phyloP scores from a whole-genome alignment of 371 early-diverging fungal species.

The Conidiobolus incongruus region DNA sequence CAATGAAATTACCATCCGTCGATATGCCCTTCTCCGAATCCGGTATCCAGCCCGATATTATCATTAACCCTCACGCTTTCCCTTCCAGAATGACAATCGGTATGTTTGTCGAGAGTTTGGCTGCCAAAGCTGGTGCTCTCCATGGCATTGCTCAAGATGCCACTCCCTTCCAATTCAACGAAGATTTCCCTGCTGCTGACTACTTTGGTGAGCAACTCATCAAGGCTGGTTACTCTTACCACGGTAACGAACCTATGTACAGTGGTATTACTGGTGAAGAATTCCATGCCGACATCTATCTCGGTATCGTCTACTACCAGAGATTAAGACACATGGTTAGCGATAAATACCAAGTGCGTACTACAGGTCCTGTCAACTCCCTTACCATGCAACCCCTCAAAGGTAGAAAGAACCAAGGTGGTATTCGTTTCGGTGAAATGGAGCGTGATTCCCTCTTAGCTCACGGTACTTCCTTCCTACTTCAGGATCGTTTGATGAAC shows the following conservation, averaged over 20 bases:
- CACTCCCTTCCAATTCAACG: constrained; percentile 84
- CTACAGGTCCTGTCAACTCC: constrained; percentile 92
- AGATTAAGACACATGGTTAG: constrained; percentile 99
- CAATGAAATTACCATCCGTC: constrained; percentile 85
- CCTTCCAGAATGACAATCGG: constrained; percentile 99
- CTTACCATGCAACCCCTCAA: constrained; percentile 98
- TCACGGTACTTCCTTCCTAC: constrained; percentile 88
- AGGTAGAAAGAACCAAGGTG: constrained; percentile 96
- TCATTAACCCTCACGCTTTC: constrained; percentile 99
- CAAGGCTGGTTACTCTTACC: constrained; percentile 88
- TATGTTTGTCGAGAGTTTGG: constrained; percentile 99
- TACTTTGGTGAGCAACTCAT: constrained; percentile 87
- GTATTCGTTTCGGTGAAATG: constrained; percentile 99
- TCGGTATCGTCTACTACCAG: constrained; percentile 99
- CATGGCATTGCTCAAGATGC: constrained; percentile 91
- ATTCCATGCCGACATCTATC: constrained; percentile 95
- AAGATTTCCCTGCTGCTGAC: constrained; percentile 71
- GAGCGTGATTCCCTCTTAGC: constrained; percentile 97
- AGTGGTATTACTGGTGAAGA: constrained; percentile 95
- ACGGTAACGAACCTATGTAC: constrained; percentile 99
- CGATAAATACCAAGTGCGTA: constrained; percentile 99
- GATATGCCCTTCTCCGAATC: constrained; percentile 99
- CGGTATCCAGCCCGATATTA: constrained; percentile 97
- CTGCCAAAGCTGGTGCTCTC: constrained; percentile 90
- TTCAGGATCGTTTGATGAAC: constrained; percentile 97